Conservation (phyloP, 225 moss, liverwort and hornwort genomes). For the Lunularia cruciata region DNA sequence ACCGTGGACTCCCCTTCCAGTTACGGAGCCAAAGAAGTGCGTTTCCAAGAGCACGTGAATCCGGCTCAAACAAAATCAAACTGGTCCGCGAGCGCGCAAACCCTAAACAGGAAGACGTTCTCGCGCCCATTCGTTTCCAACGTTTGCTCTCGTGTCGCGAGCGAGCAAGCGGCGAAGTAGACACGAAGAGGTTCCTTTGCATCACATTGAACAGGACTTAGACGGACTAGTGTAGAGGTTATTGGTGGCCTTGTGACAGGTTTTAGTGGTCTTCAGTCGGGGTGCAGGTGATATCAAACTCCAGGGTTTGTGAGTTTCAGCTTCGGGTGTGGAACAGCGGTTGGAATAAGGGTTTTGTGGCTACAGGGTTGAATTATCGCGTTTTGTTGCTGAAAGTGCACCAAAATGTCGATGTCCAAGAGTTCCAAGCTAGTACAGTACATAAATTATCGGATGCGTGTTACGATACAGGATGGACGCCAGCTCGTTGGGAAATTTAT, state of each 20-base stretch:
- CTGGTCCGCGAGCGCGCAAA: neutral
- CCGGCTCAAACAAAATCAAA: too few species aligned
- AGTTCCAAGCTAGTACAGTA: constrained; percentile 85
- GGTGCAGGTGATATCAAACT: neutral
- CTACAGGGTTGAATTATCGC: neutral
- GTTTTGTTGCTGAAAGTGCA: neutral
- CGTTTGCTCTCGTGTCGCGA: neutral
- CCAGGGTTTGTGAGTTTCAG: neutral
- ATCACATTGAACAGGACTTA: too few species aligned
- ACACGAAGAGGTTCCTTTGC: too few species aligned
- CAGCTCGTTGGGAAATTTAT: constrained; percentile 91
- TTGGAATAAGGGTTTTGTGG: neutral
- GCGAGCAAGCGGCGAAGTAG: neutral
- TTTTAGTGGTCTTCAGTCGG: neutral
- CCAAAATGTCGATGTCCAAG: constrained; percentile 79
- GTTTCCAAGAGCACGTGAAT: too few species aligned
- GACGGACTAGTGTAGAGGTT: neutral
- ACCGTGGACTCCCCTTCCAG: too few species aligned
- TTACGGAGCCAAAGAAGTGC: too few species aligned
- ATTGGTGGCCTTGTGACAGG: neutral
- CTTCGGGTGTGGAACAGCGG: too few species aligned
- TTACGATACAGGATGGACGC: constrained; percentile 94
- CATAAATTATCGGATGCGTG: constrained; percentile 90
- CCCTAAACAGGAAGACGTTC: neutral
- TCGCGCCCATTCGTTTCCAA: neutral